Percentiles rank a stretch among this genome's conserved stretches.
Conservation (phyloP, 73 alveolate species). For the Tetrahymena elliotti region DNA sequence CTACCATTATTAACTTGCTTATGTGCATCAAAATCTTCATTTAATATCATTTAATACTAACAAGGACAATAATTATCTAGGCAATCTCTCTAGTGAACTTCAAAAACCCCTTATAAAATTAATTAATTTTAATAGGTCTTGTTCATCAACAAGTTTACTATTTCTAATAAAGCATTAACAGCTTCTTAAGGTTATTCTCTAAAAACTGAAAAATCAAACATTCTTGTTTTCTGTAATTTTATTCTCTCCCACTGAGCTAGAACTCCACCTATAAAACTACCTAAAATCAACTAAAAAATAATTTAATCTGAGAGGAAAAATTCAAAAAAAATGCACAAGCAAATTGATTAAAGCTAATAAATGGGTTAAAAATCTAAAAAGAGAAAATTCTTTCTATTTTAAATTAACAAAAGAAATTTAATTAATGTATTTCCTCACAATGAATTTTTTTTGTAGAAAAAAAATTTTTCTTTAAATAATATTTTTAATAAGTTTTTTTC, state of each 20-base stretch:
- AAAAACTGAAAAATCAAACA: not conserved
- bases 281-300: not conserved
- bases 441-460: too few relatives aligned
- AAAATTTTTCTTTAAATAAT: too few relatives aligned
- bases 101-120: not conserved
- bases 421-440: too few relatives aligned
- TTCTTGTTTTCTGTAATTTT: not conserved
- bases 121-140: not conserved
- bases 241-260: not conserved
- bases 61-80: not conserved
- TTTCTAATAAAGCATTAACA: not conserved
- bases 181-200: not conserved
- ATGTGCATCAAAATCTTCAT: not conserved
- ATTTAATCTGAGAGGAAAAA: too few relatives aligned
- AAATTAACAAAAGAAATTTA: too few relatives aligned
- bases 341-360: too few relatives aligned
- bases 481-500: too few relatives aligned
- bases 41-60: not conserved
- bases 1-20: not conserved
- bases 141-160: not conserved
- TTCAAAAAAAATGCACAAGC: too few relatives aligned
- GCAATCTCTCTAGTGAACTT: not conserved
- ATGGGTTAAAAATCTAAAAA: too few relatives aligned
- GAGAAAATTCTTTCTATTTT: too few relatives aligned
- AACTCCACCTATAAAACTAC: not conserved